phyloP scores from a whole-genome alignment of 139 green algal genomes.

The Chlorella sp. region DNA sequence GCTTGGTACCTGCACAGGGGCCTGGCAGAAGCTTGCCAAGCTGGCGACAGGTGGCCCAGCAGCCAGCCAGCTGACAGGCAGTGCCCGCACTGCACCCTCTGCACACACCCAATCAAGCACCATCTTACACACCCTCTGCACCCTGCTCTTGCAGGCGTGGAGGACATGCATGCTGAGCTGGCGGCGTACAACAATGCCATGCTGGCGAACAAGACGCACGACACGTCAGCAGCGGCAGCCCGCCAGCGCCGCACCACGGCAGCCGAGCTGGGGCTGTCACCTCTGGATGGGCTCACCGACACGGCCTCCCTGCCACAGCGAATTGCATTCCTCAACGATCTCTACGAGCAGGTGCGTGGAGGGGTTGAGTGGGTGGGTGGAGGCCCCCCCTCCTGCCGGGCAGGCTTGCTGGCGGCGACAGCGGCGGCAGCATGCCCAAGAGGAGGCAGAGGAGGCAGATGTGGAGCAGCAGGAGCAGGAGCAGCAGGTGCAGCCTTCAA shows the following conservation, averaged over 20 bases:
- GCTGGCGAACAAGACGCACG: not conserved
- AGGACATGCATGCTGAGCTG: conserved; percentile 52
- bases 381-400: no score
- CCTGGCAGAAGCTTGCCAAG: no score
- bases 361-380: no score
- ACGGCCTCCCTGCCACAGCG: not conserved
- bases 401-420: no score
- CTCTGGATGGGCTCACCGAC: conserved; percentile 33
- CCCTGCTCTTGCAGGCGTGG: conserved; percentile 17
- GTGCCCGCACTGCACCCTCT: not conserved
- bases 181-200: conserved; percentile 16
- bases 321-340: conserved; percentile 44
- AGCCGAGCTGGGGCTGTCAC: conserved; percentile 25
- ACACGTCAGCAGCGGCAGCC: not conserved
- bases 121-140: not conserved
- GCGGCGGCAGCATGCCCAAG: not conserved
- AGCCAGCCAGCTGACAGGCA: not conserved
- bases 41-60: not conserved
- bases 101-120: no score
- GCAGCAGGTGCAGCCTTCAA: not conserved
- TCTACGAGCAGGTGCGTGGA: conserved; percentile 17
- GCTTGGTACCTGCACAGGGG: no score
- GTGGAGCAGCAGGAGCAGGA: no score
- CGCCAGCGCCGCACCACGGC: conserved; percentile 37
- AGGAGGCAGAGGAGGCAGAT: no score